Evolutionary conservation across 768 basidiomycete genomes (phyloP), one percentile per base, ranked within the genome.

Genomic region (Termitomyces sp.): DNA sequence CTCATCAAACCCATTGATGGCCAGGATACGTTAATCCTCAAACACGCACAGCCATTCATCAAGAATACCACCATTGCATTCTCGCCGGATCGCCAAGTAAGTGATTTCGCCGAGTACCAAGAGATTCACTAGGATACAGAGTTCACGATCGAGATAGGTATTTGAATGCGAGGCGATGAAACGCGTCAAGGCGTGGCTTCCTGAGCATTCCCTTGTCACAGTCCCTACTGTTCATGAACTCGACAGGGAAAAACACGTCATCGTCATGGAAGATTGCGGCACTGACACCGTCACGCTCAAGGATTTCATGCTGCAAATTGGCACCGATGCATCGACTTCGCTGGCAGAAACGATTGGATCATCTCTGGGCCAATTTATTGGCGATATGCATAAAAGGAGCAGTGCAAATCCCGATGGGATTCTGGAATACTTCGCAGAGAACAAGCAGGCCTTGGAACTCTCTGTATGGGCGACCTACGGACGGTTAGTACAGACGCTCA

Each of bases 181-280:
- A 47, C 72, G 74, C 28, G 76, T 83, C 41, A 67, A 69, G 18
- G 67, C 62, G 50, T 70, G 74, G 65, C 62, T 78, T 1, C 71
- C 73, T 9, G 55, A 54, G 18, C 67, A 73, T 26, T 69, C 76
- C 3, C 52, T 79, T 18, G 74, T 83, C 49, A 76, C 73, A 2
- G 78, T 81, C 4, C 85, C 86, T 2, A 65, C 57, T 6, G 71
- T 87, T 16, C 71, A 79, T 63, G 67, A 73, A 35, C 78, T 80
- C 64, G 86, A 88, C 62, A 66, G 75, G 41, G 70, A 69, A 26
- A 72, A 66, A 10, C 72, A 79, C 59, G 79, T 78, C 14, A 74
- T 88, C 40, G 76, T 88, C 65, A 85, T 88, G 76, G 81, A 85
- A 46, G 87, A 88, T 57, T 76, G 74, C 52, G 86, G 87, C 3